Conservation (phyloP, 1,139 yeast species). For the Pichia sp. region DNA sequence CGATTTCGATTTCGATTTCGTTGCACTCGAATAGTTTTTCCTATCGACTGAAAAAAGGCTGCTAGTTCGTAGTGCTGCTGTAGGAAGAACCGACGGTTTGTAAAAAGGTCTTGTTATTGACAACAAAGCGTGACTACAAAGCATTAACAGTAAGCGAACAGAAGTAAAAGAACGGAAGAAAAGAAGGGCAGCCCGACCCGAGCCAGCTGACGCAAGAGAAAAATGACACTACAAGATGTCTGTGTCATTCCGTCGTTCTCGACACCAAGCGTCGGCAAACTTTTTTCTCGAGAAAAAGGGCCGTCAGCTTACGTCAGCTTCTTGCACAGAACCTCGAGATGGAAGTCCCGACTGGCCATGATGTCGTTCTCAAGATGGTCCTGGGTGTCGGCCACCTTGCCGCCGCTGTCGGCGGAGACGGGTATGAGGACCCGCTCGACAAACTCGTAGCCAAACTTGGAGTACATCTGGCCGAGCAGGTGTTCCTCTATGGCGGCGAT, state of each 20-base stretch:
- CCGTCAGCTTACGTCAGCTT: not conserved
- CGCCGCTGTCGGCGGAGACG: constrained; percentile 25
- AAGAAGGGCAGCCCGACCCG: too few species aligned
- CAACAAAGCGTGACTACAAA: not conserved
- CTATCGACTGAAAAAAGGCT: not conserved
- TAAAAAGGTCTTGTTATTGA: not conserved
- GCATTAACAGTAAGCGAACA: constrained; percentile 1
- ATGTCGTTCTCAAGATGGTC: constrained; percentile 38
- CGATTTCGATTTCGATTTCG: constrained; percentile 12
- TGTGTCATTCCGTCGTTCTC: not conserved
- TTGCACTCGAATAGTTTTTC: not conserved
- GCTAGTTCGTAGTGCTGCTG: not conserved
- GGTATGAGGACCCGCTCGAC: constrained; percentile 28
- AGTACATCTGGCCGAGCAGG: constrained; percentile 44
- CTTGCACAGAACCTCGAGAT: constrained; percentile 13
- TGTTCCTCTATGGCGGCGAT: constrained; percentile 52
- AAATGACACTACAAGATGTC: too few species aligned
- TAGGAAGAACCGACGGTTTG: not conserved
- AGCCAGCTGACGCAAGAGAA: too few species aligned
- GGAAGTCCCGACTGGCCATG: constrained; percentile 25
- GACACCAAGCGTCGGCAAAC: not conserved
- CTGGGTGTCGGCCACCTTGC: constrained; percentile 16
- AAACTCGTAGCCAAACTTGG: constrained; percentile 38
- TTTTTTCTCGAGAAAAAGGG: not conserved
- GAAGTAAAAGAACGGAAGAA: not conserved